phyloP scores from a whole-genome alignment of 176 grass and related monocot genomes.

The Eleusine indica region DNA sequence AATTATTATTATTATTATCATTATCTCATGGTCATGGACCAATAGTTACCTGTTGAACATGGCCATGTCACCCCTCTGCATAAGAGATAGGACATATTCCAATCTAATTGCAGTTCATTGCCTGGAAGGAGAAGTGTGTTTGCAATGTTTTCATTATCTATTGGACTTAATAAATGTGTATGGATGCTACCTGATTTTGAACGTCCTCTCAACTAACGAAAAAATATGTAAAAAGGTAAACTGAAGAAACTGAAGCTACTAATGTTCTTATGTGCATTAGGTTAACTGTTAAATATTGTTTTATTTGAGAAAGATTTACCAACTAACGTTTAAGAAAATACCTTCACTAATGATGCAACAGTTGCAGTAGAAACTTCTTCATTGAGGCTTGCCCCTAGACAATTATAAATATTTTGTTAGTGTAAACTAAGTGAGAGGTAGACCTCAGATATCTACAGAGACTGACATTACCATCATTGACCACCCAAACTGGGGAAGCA shows the following conservation, averaged over 20 bases:
- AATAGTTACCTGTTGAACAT: neutral
- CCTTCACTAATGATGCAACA: constrained; percentile 80
- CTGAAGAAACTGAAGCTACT: neutral
- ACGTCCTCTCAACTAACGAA: neutral
- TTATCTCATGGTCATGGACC: neutral
- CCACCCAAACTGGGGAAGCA: constrained; percentile 79
- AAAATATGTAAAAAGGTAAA: constrained; percentile 2
- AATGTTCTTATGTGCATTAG: neutral
- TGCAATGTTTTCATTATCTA: no score
- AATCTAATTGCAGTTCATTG: no score
- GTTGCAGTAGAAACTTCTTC: constrained; percentile 68
- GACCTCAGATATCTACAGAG: constrained; percentile 14
- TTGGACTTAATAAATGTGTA: no score
- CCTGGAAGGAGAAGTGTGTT: no score
- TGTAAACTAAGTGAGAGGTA: constrained; percentile 9
- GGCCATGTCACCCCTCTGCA: neutral
- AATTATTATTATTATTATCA: neutral
- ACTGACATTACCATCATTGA: constrained; percentile 77
- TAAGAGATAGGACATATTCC: no score
- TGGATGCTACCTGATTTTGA: neutral
- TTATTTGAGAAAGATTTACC: constrained; percentile 2
- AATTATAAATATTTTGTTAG: constrained; percentile 23
- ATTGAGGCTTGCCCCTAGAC: constrained; percentile 73
- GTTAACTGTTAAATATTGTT: neutral
- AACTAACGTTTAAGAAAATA: constrained; percentile 36